Percentiles rank a stretch among this genome's conserved stretches.
Evolutionary conservation across 106 monocot species (phyloP).

Genomic region (Dendrobium huoshanense): DNA sequence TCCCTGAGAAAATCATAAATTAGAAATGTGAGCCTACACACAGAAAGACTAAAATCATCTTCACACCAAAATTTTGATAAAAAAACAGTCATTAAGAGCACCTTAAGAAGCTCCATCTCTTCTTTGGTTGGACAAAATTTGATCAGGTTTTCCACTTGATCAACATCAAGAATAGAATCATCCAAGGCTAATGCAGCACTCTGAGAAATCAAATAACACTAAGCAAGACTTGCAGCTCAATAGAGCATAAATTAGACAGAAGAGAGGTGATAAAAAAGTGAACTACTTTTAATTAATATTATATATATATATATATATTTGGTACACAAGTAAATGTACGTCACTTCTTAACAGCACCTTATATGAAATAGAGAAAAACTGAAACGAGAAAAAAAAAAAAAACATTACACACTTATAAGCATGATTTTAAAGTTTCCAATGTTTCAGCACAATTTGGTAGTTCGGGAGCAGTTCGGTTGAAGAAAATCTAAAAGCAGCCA

Average conservation of each 20-base stretch:
- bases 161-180: slow-evolving; percentile 20
- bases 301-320: neutral
- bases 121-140: slow-evolving; percentile 33
- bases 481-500: too few species aligned
- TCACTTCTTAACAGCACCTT: neutral
- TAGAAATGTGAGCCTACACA: neutral
- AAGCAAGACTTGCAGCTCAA: neutral
- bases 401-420: too few species aligned
- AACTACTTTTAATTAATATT: too few species aligned
- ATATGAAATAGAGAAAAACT: too few species aligned
- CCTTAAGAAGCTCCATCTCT: slow-evolving; percentile 33
- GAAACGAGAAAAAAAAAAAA: too few species aligned
- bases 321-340: neutral
- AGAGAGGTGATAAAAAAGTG: neutral
- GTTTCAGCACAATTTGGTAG: too few species aligned
- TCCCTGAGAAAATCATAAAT: slow-evolving; percentile 3
- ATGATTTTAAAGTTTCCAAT: too few species aligned
- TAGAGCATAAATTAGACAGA: neutral
- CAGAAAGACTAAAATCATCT: neutral
- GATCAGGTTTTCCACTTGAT: slow-evolving; percentile 30
- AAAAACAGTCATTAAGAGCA: neutral
- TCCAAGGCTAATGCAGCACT: slow-evolving; percentile 23
- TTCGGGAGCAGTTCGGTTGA: too few species aligned
- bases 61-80: neutral
- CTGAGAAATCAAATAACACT: slow-evolving; percentile 7